Percentiles rank a stretch among this genome's conserved stretches.
Conservation (phyloP, 345 rosid genomes). For the Isatis tinctoria region DNA sequence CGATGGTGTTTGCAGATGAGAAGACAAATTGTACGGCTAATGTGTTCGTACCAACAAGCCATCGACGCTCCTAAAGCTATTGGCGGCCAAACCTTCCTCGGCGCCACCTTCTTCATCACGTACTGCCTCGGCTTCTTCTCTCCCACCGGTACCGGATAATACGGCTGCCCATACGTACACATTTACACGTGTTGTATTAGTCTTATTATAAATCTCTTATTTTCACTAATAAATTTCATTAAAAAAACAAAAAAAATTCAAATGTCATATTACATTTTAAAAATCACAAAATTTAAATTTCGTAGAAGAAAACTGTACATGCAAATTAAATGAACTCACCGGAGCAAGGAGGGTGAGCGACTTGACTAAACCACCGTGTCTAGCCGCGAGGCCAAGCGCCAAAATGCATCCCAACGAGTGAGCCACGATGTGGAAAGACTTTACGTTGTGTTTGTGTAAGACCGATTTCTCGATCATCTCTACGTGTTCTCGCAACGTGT, state of each 20-base stretch:
- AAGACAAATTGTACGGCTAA: constrained; percentile 75
- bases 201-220: not conserved
- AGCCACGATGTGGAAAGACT: constrained; percentile 91
- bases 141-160: constrained; percentile 69
- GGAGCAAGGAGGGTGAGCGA: constrained; percentile 92
- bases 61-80: constrained; percentile 85
- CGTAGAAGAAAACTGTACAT: not conserved
- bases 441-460: constrained; percentile 53
- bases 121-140: constrained; percentile 59
- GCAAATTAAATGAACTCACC: constrained; percentile 34
- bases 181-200: not conserved
- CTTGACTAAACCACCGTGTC: constrained; percentile 61
- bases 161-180: constrained; percentile 53
- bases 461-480: constrained; percentile 89
- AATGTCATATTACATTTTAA: not conserved
- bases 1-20: constrained; percentile 89
- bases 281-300: not conserved
- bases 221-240: not conserved
- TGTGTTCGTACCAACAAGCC: constrained; percentile 96
- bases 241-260: not conserved
- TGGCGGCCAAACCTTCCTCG: constrained; percentile 82
- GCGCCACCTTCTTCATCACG: constrained; percentile 79
- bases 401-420: constrained; percentile 97
- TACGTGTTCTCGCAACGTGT: constrained; percentile 81
- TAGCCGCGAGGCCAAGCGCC: constrained; percentile 81